These are phyloP conservation scores for Nigrospora oryzae DNA, from an alignment of 2,329 filamentous ascomycete genomes.

Conservation along the genomic window DNA sequence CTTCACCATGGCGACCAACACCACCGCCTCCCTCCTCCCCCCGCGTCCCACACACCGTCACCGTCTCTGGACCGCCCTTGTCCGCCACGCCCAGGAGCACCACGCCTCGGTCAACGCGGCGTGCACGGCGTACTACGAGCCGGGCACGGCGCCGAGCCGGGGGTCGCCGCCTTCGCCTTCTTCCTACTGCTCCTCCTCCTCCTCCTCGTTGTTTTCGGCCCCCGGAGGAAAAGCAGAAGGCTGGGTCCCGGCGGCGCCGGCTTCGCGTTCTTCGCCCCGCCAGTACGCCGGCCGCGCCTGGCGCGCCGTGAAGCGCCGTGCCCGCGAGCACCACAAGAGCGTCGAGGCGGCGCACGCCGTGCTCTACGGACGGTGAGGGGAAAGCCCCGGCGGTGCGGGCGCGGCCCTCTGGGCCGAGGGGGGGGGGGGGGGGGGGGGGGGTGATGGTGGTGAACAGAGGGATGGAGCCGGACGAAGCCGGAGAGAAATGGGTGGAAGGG, in stretches of 20 bases:
- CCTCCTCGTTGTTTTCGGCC: neutral
- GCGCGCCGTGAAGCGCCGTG: slow-evolving; percentile 3
- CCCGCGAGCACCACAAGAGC: slow-evolving; percentile 3
- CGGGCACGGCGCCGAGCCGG: neutral
- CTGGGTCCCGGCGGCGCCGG: no score
- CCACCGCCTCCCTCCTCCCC: neutral
- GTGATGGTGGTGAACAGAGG: no score
- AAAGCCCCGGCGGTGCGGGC: no score
- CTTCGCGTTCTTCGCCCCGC: neutral
- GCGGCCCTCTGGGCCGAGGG: no score
- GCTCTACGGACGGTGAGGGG: neutral
- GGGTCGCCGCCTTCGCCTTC: neutral
- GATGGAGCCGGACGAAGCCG: no score
- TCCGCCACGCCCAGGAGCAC: slow-evolving; percentile 6
- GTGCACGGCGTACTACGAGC: slow-evolving; percentile 4
- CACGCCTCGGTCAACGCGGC: slow-evolving; percentile 6
- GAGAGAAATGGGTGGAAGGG: no score
- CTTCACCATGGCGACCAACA: neutral
- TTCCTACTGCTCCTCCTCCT: neutral
- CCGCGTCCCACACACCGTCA: neutral
- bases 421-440: no score
- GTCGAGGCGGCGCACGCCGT: neutral
- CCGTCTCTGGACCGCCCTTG: slow-evolving; percentile 3
- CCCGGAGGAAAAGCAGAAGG: neutral
- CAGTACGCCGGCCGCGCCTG: slow-evolving; percentile 1